These are phyloP conservation scores for Claviceps humidiphila DNA, from an alignment of 2,329 filamentous ascomycete genomes.

Conservation along the genomic window DNA sequence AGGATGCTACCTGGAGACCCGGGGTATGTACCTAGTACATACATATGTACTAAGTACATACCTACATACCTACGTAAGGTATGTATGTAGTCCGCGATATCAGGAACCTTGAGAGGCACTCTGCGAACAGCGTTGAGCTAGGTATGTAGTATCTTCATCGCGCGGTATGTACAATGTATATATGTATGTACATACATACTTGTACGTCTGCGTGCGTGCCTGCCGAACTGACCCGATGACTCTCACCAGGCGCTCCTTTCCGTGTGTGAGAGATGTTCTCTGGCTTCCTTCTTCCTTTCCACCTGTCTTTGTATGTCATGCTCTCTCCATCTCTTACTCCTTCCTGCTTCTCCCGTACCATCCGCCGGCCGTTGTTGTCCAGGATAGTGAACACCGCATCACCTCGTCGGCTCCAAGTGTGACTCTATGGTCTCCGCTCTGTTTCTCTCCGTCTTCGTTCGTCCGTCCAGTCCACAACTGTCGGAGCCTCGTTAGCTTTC, in stretches of 20 bases:
- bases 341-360: not conserved
- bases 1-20: too few species aligned
- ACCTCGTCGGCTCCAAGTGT: not conserved
- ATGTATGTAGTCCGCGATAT: too few species aligned
- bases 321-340: not conserved
- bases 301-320: not conserved
- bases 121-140: too few species aligned
- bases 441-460: not conserved
- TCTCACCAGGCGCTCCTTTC: not conserved
- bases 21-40: too few species aligned
- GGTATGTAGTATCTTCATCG: too few species aligned
- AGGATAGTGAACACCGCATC: not conserved
- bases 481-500: constrained; percentile 1
- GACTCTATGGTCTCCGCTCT: not conserved
- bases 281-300: not conserved
- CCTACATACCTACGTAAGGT: too few species aligned
- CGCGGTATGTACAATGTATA: too few species aligned
- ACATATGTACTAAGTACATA: not conserved
- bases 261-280: not conserved
- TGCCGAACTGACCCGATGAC: not conserved
- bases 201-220: not conserved
- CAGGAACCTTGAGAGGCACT: too few species aligned
- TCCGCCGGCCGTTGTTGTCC: not conserved
- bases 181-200: not conserved
- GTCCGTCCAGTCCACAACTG: not conserved